phyloP scores from a whole-genome alignment of 306 rosid genomes.

The Carpinus fangiana region DNA sequence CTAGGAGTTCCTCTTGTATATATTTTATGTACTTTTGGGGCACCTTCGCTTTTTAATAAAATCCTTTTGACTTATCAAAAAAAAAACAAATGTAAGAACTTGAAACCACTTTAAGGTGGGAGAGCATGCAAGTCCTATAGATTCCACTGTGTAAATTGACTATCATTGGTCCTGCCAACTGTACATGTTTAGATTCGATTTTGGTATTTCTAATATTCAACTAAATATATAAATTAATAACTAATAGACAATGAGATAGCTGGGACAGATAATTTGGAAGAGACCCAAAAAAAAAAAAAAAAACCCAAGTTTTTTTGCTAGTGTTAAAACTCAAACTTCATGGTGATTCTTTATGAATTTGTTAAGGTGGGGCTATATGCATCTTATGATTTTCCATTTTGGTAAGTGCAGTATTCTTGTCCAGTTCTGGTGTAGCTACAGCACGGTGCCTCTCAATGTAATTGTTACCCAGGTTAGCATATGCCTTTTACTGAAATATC shows the following conservation, averaged over 20 bases:
- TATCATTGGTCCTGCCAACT: not conserved
- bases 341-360: not conserved
- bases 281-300: not conserved
- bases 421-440: slow-evolving; percentile 98
- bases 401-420: slow-evolving; percentile 64
- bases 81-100: no score
- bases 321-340: not conserved
- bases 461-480: slow-evolving; percentile 82
- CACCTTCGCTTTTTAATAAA: no score
- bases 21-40: no score
- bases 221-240: no score
- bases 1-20: no score
- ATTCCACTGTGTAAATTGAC: not conserved
- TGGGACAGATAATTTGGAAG: not conserved
- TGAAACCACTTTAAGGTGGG: not conserved
- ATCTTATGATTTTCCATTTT: slow-evolving; percentile 18
- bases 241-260: no score
- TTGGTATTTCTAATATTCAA: no score
- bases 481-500: slow-evolving; percentile 2
- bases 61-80: no score
- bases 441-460: slow-evolving; percentile 88
- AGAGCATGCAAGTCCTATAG: not conserved
- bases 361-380: not conserved
- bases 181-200: no score
- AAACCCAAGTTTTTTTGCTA: not conserved